Evolutionary conservation across 768 basidiomycete species (phyloP).

Genomic region (Amanita subjunquillea): DNA sequence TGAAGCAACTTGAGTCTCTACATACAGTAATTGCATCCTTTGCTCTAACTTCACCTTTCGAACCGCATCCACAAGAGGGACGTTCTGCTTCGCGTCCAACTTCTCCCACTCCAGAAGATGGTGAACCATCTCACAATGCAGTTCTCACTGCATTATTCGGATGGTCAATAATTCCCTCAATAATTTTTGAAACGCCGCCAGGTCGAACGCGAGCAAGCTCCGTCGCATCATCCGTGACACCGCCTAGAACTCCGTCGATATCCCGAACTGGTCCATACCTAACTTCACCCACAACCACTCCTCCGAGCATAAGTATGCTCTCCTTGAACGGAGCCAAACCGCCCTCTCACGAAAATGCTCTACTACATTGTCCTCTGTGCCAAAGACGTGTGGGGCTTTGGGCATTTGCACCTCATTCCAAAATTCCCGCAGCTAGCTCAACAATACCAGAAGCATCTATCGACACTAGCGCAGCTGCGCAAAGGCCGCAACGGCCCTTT

Average conservation of each 20-base stretch:
- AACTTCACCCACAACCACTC: conserved; percentile 9
- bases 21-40: conserved; percentile 17
- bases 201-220: conserved; percentile 22
- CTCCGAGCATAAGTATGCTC: background rate
- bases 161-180: conserved; percentile 33
- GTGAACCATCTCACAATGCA: conserved; percentile 28
- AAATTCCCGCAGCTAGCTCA: background rate
- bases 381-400: conserved; percentile 75
- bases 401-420: conserved; percentile 36
- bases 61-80: conserved; percentile 10
- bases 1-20: conserved; percentile 45
- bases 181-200: conserved; percentile 16
- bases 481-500: conserved; percentile 38
- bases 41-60: background rate
- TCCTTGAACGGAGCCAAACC: background rate
- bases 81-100: conserved; percentile 7
- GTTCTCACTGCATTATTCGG: conserved; percentile 39
- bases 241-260: conserved; percentile 8
- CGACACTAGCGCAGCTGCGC: conserved; percentile 13
- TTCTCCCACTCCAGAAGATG: conserved; percentile 5
- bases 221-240: conserved; percentile 11
- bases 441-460: conserved; percentile 1
- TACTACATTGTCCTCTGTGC: conserved; percentile 60
- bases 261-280: conserved; percentile 16
- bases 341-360: conserved; percentile 29